Evolutionary conservation across 345 rosid species (phyloP), one percentile per base, ranked within the genome.

Genomic region (Hypericum perforatum): DNA sequence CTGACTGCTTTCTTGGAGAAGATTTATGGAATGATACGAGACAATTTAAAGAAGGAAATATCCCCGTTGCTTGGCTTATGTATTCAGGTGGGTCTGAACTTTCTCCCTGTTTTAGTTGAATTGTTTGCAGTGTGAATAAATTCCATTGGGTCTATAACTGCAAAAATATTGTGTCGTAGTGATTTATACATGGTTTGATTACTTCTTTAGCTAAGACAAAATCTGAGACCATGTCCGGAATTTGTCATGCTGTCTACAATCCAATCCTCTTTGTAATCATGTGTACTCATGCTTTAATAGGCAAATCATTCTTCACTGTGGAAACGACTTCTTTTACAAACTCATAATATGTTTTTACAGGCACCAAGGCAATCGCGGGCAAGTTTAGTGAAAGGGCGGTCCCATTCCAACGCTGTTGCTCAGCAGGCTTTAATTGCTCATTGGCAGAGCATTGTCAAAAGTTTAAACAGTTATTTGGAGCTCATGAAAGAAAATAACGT

Each of bases 1-100:
- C 99, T 92, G 52, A 88, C 97, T 11, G 97, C 99, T 55, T 89
- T 80, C 82, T 95, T 92, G 56, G 95, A 92, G 80, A 92, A 92
- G 75, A 83, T 92, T 67, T 92, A 92, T 78, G 99, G 97, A 70
- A 84, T 92, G 99, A 85, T 92, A 51, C 75, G 99, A 66, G 99
- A 92, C 78, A 85, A 75, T 70, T 70, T 92, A 41, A 92, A 89
- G 81, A 92, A 89, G 72, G 96, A 91, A 80, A 89, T 92, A 47
- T 83, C 99, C 37, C 99, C 97, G 54, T 68, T 92, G 65, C 97
- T 92, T 60, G 97, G 95, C 16, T 68, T 83, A 70, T 92, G 98
- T 57, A 92, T 92, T 69, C 98, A 92, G 98, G 98, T 92, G 67
- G 43, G 47, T 48, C 39, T 58, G 42, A 63, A 61, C 60, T 61